Conservation (phyloP, 495 filamentous ascomycete genomes). For the Podospora anserina region DNA sequence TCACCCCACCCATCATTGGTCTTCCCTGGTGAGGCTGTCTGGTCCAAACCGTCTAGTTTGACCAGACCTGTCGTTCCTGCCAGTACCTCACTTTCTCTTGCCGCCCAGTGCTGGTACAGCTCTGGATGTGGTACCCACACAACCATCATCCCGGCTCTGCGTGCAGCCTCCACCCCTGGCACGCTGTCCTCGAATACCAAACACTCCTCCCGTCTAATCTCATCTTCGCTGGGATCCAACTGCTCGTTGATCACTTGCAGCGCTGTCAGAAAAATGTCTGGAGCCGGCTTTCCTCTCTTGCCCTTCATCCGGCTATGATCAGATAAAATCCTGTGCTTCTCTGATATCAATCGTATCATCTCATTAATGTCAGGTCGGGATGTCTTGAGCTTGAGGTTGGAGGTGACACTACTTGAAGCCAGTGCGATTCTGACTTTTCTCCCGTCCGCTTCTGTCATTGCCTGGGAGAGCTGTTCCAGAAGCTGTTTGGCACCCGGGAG, state of each 20-base stretch:
- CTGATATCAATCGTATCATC: conserved; percentile 27
- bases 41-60: conserved; percentile 33
- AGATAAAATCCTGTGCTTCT: conserved; percentile 60
- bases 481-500: conserved; percentile 70
- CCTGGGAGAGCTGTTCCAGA: conserved; percentile 38
- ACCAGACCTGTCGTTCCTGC: conserved; percentile 68
- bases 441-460: conserved; percentile 24
- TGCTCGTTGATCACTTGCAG: conserved; percentile 67
- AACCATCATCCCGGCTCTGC: conserved; percentile 84
- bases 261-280: conserved; percentile 82
- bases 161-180: conserved; percentile 75
- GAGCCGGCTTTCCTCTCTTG: conserved; percentile 73
- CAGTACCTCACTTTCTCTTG: conserved; percentile 69
- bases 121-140: conserved; percentile 81
- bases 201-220: conserved; percentile 64
- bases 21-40: conserved; percentile 43
- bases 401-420: conserved; percentile 29
- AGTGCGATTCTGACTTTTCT: conserved; percentile 28
- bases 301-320: conserved; percentile 58
- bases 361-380: conserved; percentile 21
- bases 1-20: conserved; percentile 65
- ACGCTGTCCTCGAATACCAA: conserved; percentile 90
- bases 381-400: conserved; percentile 30
- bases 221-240: conserved; percentile 33
- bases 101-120: conserved; percentile 61